Conservation (phyloP, 1,284 basidiomycete species). For the Mycosarcoma mackinlayi region DNA sequence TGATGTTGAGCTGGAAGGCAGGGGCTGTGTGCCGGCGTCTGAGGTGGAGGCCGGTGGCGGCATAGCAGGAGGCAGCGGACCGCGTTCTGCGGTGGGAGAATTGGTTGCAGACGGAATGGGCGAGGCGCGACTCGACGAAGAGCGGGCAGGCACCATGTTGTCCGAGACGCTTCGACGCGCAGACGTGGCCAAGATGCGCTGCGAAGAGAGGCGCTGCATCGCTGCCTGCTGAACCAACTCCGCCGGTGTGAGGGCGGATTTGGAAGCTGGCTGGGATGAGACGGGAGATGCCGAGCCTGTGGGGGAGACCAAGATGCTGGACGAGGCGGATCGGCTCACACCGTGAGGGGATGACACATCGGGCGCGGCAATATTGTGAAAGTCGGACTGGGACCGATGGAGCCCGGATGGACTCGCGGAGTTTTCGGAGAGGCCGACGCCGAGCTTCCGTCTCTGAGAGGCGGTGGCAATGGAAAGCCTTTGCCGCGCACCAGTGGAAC, state of each 20-base stretch:
- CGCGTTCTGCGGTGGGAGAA: background rate
- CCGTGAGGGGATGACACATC: background rate
- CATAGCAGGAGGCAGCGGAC: background rate
- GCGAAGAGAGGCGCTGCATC: conserved; percentile 43
- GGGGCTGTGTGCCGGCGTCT: background rate
- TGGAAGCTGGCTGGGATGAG: conserved; percentile 3
- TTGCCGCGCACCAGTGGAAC: conserved; percentile 60
- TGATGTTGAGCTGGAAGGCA: background rate
- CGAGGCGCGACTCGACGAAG: conserved; percentile 5
- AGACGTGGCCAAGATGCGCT: conserved; percentile 19
- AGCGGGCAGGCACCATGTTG: conserved; percentile 5
- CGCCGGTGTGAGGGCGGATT: conserved; percentile 9
- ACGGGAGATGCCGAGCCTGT: background rate
- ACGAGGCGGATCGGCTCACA: conserved; percentile 22
- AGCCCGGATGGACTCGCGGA: conserved; percentile 8
- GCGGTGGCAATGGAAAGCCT: conserved; percentile 58
- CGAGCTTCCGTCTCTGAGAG: conserved; percentile 44
- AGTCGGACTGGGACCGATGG: conserved; percentile 26
- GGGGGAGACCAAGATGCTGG: background rate
- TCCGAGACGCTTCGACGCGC: conserved; percentile 23
- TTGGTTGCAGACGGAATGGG: background rate
- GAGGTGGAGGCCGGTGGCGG: background rate
- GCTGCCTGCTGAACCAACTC: conserved; percentile 43
- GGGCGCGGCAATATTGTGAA: conserved; percentile 10
- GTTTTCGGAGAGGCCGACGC: conserved; percentile 34